Conservation (phyloP, 2,329 filamentous ascomycete species). For the Beauveria sp. region DNA sequence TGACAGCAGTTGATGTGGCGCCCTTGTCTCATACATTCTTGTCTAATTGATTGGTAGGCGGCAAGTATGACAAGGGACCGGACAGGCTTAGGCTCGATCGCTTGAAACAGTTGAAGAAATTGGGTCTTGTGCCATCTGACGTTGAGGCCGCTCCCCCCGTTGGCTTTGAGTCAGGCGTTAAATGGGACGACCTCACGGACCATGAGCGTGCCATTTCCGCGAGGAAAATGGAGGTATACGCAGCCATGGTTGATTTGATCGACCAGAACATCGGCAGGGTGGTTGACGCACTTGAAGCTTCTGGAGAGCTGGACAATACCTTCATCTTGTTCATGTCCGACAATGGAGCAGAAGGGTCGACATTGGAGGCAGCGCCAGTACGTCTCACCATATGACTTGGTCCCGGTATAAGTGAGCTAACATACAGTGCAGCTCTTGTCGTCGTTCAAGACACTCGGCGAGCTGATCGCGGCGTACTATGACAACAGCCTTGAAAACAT, state of each 20-base stretch:
- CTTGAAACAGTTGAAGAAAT: slow-evolving; percentile 35
- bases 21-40: not conserved
- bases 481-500: slow-evolving; percentile 44
- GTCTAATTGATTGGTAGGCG: slow-evolving; percentile 17
- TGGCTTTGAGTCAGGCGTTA: slow-evolving; percentile 11
- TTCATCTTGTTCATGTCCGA: slow-evolving; percentile 48
- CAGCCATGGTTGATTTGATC: slow-evolving; percentile 47
- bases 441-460: not conserved
- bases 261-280: slow-evolving; percentile 43
- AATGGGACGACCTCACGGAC: slow-evolving; percentile 12
- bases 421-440: not conserved
- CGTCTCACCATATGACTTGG: not conserved
- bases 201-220: slow-evolving; percentile 12
- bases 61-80: slow-evolving; percentile 42
- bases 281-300: slow-evolving; percentile 37
- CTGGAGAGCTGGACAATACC: slow-evolving; percentile 45
- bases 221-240: slow-evolving; percentile 34
- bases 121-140: slow-evolving; percentile 28
- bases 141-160: slow-evolving; percentile 15
- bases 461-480: slow-evolving; percentile 30
- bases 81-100: slow-evolving; percentile 36
- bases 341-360: slow-evolving; percentile 47
- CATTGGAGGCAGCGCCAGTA: slow-evolving; percentile 51
- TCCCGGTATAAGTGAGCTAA: not conserved
- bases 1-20: not conserved